These are phyloP conservation scores for Trichoderma sp. DNA, from an alignment of 2,329 filamentous ascomycete species.

Conservation along the genomic window DNA sequence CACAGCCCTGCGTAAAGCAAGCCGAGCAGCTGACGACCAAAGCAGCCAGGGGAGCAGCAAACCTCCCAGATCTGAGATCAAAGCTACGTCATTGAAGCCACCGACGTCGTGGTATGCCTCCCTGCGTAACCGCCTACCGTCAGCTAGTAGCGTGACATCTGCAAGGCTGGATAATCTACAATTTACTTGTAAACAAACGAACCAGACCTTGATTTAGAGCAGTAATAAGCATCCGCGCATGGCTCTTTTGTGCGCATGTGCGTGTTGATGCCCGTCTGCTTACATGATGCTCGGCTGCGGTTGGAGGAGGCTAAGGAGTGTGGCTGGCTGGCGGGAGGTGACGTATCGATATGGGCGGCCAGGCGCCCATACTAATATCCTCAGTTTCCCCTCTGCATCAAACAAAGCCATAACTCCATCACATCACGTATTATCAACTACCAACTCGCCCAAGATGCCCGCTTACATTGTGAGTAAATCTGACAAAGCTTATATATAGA, in stretches of 20 bases:
- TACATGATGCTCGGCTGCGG: conserved; percentile 14
- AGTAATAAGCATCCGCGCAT: neutral
- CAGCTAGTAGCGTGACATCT: neutral
- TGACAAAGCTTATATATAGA: neutral
- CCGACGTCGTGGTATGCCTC: conserved; percentile 1
- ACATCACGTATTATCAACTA: neutral
- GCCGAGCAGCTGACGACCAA: neutral
- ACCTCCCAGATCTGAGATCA: neutral
- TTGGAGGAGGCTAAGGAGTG: conserved; percentile 19
- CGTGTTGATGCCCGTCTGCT: neutral
- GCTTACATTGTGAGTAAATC: conserved; percentile 55
- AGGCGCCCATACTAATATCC: neutral
- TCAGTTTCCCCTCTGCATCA: neutral
- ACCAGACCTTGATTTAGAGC: neutral
- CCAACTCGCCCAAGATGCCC: conserved; percentile 50
- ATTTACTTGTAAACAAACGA: neutral
- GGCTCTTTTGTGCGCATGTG: neutral
- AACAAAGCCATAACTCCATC: neutral
- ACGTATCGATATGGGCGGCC: conserved; percentile 15
- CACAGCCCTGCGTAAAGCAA: neutral
- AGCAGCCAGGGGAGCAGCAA: neutral
- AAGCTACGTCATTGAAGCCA: conserved; percentile 15
- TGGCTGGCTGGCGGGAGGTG: conserved; percentile 11
- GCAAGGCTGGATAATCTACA: neutral
- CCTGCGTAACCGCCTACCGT: neutral